phyloP scores from a whole-genome alignment of 345 rosid species.

The Eucalyptus dawsonii region DNA sequence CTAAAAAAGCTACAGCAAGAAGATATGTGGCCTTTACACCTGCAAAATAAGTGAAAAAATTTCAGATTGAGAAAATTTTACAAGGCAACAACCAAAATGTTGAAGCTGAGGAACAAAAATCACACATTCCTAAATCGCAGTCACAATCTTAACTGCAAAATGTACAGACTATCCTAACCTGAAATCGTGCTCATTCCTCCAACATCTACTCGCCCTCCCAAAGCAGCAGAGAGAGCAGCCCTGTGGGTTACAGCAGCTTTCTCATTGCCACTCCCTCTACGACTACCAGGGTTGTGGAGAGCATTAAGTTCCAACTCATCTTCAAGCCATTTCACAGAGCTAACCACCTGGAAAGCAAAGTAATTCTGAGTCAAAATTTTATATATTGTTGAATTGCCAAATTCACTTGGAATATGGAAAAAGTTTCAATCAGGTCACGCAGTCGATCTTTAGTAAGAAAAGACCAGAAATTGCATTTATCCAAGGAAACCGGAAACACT shows the following conservation, averaged over 20 bases:
- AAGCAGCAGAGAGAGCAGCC: conserved; percentile 84
- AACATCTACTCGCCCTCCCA: conserved; percentile 89
- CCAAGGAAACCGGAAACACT: background rate
- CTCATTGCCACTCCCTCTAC: conserved; percentile 87
- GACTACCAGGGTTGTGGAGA: conserved; percentile 90
- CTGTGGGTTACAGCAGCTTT: conserved; percentile 85
- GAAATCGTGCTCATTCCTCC: conserved; percentile 89
- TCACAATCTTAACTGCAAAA: background rate
- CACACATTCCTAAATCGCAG: background rate
- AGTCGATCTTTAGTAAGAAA: background rate
- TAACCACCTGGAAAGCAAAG: conserved; percentile 54
- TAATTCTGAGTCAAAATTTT: background rate
- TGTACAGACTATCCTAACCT: conserved; percentile 27
- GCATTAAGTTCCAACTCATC: conserved; percentile 98
- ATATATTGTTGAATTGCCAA: background rate
- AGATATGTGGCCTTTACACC: conserved; percentile 99
- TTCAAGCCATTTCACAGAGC: conserved; percentile 99
- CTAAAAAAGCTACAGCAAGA: conserved; percentile 97
- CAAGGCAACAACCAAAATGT: background rate
- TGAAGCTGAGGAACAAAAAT: background rate
- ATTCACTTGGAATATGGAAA: background rate
- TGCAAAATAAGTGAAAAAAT: conserved; percentile 10
- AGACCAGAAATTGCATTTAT: background rate
- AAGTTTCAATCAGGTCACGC: background rate
- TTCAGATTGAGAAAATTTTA: background rate